phyloP scores from a whole-genome alignment of 2,329 filamentous ascomycete genomes.

The Trichoderma semiorbis region DNA sequence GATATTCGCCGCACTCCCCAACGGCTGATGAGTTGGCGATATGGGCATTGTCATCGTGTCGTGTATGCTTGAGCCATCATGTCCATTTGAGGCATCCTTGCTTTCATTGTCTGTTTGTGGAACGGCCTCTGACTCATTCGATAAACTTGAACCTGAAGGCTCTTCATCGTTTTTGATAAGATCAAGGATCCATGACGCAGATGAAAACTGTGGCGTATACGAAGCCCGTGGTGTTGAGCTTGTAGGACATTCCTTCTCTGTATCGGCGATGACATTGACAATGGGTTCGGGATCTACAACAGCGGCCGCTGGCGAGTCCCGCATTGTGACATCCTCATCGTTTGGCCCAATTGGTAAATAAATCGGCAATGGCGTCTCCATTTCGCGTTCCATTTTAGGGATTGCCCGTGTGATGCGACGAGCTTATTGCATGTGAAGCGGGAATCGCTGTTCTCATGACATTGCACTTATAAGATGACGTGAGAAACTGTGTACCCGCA shows the following conservation, averaged over 20 bases:
- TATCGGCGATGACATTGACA: neutral
- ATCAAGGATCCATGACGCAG: conserved; percentile 28
- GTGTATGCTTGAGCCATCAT: neutral
- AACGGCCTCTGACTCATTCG: neutral
- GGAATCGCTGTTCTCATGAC: neutral
- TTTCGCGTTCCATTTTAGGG: neutral
- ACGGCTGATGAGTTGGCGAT: neutral
- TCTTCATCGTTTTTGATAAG: conserved; percentile 24
- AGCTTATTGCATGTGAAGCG: conserved; percentile 3
- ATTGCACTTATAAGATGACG: neutral
- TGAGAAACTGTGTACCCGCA: neutral
- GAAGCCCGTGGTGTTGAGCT: conserved; percentile 5
- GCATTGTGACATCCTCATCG: neutral
- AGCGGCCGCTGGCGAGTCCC: neutral
- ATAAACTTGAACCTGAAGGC: neutral
- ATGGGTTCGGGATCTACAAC: neutral
- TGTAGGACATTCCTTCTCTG: neutral
- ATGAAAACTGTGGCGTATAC: conserved; percentile 33
- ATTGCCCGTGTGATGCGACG: neutral
- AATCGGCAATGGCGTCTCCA: neutral
- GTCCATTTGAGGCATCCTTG: neutral
- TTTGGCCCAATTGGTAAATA: neutral
- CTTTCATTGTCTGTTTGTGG: neutral
- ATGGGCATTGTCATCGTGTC: conserved; percentile 18
- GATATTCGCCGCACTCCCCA: neutral